phyloP scores from a whole-genome alignment of 1,139 yeast genomes.

The Candida sp. region DNA sequence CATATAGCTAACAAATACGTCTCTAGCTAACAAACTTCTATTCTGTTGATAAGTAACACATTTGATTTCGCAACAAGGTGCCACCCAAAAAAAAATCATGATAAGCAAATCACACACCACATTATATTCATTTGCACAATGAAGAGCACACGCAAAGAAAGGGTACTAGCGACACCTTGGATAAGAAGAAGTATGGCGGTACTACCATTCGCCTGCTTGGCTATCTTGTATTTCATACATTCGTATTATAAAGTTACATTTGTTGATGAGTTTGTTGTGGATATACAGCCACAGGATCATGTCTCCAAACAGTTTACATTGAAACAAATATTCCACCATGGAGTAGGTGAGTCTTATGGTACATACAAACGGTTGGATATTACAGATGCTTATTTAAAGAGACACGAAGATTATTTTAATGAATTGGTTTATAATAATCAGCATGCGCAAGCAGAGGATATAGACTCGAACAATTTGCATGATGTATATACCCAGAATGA shows the following conservation, averaged over 20 bases:
- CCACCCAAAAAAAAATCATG: neutral
- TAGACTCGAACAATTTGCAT: slow-evolving; percentile 18
- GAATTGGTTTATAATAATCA: slow-evolving; percentile 6
- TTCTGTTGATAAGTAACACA: neutral
- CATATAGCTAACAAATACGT: no score
- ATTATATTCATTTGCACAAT: neutral
- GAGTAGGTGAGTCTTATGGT: slow-evolving; percentile 34
- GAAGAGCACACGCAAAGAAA: neutral
- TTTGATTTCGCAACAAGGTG: neutral
- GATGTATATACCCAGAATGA: slow-evolving; percentile 24
- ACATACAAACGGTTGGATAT: slow-evolving; percentile 46
- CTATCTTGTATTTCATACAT: neutral
- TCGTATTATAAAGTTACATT: neutral
- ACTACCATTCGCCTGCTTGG: neutral
- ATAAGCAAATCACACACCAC: neutral
- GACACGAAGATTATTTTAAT: slow-evolving; percentile 11
- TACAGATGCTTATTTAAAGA: slow-evolving; percentile 31
- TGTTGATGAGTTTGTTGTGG: neutral
- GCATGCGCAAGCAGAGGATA: slow-evolving; percentile 2
- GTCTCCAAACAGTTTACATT: slow-evolving; percentile 19
- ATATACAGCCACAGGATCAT: neutral
- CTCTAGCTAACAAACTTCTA: no score
- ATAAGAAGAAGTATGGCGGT: neutral
- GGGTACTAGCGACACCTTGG: neutral
- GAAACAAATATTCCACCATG: slow-evolving; percentile 53